Evolutionary conservation across 257 asterid species (phyloP).

Genomic region (Lycium ferocissimum): DNA sequence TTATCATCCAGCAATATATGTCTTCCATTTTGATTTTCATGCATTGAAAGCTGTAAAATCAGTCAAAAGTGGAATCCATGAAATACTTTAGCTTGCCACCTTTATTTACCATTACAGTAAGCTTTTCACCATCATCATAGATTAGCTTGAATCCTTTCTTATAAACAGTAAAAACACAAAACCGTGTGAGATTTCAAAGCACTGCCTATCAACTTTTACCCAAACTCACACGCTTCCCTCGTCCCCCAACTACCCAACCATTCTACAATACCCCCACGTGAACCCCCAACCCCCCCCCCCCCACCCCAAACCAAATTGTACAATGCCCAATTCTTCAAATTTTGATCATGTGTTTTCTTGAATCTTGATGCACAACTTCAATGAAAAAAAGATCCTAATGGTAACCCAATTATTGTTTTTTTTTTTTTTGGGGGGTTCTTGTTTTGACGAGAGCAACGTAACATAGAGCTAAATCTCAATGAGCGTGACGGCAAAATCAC

Average conservation of each 20-base stretch:
- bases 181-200: not conserved
- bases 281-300: not conserved
- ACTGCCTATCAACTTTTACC: not conserved
- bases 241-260: constrained; percentile 28
- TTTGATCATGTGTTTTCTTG: too few species aligned
- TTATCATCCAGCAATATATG: not conserved
- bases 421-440: too few species aligned
- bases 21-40: not conserved
- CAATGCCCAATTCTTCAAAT: too few species aligned
- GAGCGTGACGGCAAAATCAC: too few species aligned
- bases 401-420: too few species aligned
- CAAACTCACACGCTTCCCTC: constrained; percentile 16
- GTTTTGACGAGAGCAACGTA: too few species aligned
- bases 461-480: too few species aligned
- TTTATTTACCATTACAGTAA: constrained; percentile 14
- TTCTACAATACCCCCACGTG: not conserved
- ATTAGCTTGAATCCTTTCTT: not conserved
- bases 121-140: not conserved
- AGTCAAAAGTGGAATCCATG: not conserved
- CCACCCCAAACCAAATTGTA: too few species aligned
- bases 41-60: not conserved
- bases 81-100: not conserved
- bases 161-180: not conserved
- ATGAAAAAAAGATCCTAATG: too few species aligned
- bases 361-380: too few species aligned